Percentiles rank a stretch among this genome's conserved stretches.
phyloP scores from a whole-genome alignment of 2,329 filamentous ascomycete genomes.

The Canariomyces notabilis region DNA sequence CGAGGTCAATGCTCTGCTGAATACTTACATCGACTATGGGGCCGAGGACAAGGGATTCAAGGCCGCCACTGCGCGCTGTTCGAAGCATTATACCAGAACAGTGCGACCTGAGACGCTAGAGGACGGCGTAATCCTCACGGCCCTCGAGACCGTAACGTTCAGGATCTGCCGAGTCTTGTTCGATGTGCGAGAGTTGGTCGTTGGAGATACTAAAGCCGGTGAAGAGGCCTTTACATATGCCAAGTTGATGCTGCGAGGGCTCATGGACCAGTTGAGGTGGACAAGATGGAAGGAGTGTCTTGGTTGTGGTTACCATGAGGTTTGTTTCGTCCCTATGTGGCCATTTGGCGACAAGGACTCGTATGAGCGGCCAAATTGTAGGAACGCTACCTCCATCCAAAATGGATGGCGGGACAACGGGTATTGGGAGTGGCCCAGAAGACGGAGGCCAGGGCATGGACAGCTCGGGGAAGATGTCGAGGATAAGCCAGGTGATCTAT shows the following conservation, averaged over 20 bases:
- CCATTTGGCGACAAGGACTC: conserved; percentile 32
- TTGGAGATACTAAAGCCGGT: conserved; percentile 16
- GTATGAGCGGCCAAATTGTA: conserved; percentile 30
- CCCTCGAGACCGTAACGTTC: conserved; percentile 36
- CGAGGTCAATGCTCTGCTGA: conserved; percentile 37
- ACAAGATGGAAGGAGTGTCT: conserved; percentile 33
- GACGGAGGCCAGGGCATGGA: background rate
- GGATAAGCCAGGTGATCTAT: background rate
- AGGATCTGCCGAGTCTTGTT: conserved; percentile 37
- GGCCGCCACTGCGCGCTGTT: conserved; percentile 43
- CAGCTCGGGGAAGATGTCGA: background rate
- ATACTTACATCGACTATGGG: conserved; percentile 41
- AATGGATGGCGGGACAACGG: conserved; percentile 6
- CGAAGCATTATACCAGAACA: conserved; percentile 39
- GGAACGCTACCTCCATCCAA: conserved; percentile 10
- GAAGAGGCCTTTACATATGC: conserved; percentile 5
- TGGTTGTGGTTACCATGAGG: conserved; percentile 28
- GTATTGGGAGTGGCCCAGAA: conserved; percentile 8
- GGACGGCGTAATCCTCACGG: conserved; percentile 42
- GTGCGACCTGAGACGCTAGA: conserved; percentile 30
- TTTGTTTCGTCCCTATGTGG: conserved; percentile 38
- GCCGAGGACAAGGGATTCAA: conserved; percentile 30
- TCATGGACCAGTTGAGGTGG: conserved; percentile 32
- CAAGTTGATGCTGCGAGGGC: conserved; percentile 13
- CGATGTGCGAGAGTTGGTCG: conserved; percentile 26